phyloP scores from a whole-genome alignment of 176 grass and related monocot genomes.

The Aegilops bicornis region DNA sequence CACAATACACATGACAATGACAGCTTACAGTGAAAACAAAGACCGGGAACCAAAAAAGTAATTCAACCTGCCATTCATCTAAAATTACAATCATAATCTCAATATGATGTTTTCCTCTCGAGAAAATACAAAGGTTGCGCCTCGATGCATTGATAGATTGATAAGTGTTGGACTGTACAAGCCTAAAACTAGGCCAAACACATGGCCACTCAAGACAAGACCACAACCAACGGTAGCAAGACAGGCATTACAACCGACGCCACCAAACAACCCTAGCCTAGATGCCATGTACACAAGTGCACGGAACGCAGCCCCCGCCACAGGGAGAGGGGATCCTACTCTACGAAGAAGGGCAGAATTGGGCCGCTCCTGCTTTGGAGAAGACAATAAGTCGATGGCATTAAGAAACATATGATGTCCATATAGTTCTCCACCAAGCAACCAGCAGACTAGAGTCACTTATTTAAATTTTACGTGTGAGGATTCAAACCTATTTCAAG shows the following conservation, averaged over 20 bases:
- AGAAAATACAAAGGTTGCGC: background rate
- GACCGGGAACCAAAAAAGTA: background rate
- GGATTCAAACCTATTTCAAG: background rate
- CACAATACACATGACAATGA: background rate
- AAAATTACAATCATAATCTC: background rate
- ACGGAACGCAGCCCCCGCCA: background rate
- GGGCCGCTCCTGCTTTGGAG: background rate
- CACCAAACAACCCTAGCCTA: background rate
- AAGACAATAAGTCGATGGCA: background rate
- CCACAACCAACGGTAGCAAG: background rate
- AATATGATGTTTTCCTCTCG: background rate
- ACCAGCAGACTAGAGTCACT: background rate
- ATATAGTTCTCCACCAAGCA: conserved; percentile 19
- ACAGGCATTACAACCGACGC: background rate
- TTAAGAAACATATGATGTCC: background rate
- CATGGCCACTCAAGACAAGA: background rate
- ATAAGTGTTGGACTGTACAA: background rate
- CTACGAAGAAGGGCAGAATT: background rate
- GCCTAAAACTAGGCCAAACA: background rate
- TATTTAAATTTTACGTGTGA: background rate
- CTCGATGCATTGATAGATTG: background rate
- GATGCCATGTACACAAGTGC: background rate
- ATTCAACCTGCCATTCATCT: background rate
- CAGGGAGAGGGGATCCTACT: background rate
- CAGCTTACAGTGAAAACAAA: background rate